phyloP scores from a whole-genome alignment of 83 land plant genomes.

The Thuja plicata region DNA sequence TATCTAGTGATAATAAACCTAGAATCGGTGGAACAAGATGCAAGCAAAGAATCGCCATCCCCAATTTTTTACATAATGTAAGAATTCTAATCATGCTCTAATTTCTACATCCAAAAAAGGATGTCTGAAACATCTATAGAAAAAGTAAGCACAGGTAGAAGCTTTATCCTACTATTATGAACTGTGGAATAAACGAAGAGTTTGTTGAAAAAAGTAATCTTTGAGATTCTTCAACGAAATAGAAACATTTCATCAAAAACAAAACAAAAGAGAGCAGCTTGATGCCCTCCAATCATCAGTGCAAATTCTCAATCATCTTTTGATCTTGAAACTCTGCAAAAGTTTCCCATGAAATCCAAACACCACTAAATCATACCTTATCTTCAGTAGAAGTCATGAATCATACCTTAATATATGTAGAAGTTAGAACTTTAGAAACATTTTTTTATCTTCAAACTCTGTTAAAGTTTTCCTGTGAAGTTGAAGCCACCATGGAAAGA shows the following conservation, averaged over 20 bases:
- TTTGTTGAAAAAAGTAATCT: not conserved
- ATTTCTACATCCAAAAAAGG: not conserved
- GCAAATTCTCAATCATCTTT: no score
- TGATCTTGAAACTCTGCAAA: not conserved
- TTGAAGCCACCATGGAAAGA: not conserved
- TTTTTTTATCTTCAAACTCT: not conserved
- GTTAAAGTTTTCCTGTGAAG: not conserved
- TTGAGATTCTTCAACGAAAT: not conserved
- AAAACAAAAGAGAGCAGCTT: no score
- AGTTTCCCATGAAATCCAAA: not conserved
- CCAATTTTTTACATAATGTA: not conserved
- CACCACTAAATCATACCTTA: no score
- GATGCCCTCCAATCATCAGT: no score
- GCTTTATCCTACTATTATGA: not conserved
- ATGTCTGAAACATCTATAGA: not conserved
- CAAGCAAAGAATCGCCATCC: no score
- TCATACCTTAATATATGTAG: no score
- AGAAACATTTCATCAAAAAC: not conserved
- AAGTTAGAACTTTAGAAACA: not conserved
- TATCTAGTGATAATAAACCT: not conserved
- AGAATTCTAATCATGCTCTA: no score
- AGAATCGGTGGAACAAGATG: not conserved
- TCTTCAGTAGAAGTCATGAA: no score
- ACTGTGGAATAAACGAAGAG: not conserved
- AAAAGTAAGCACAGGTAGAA: not conserved